Conservation (phyloP, 331 rosid species). For the Quercus lobata region DNA sequence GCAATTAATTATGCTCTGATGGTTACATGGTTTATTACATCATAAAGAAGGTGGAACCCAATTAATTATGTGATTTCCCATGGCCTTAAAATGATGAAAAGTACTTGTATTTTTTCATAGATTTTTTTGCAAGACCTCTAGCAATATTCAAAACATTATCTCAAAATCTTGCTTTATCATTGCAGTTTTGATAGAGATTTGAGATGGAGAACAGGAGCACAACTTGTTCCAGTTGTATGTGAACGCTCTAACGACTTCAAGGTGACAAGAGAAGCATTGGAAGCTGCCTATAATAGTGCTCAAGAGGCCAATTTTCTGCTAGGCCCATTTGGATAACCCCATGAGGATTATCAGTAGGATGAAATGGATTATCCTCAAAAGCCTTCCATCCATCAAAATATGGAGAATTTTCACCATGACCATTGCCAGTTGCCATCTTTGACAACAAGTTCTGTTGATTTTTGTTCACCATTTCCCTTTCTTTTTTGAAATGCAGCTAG, state of each 20-base stretch:
- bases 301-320: slow-evolving; percentile 62
- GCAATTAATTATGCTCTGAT: background rate
- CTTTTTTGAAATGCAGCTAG: slow-evolving; percentile 4
- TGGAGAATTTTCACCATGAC: slow-evolving; percentile 71
- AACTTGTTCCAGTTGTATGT: slow-evolving; percentile 63
- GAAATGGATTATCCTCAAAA: slow-evolving; percentile 61
- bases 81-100: background rate
- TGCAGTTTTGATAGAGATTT: slow-evolving; percentile 87
- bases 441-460: slow-evolving; percentile 51
- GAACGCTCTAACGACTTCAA: slow-evolving; percentile 66
- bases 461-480: background rate
- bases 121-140: background rate
- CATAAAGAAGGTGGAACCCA: background rate
- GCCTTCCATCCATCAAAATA: slow-evolving; percentile 95
- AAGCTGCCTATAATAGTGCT: slow-evolving; percentile 62
- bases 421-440: slow-evolving; percentile 64
- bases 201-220: slow-evolving; percentile 84
- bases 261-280: slow-evolving; percentile 61
- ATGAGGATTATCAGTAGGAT: slow-evolving; percentile 39
- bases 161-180: background rate
- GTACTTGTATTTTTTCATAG: background rate
- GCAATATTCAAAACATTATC: background rate
- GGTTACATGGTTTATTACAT: background rate
- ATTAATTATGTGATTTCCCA: background rate
- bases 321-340: slow-evolving; percentile 97